Evolutionary conservation across 2,329 filamentous ascomycete species (phyloP).

Genomic region (Alternaria postmessia): DNA sequence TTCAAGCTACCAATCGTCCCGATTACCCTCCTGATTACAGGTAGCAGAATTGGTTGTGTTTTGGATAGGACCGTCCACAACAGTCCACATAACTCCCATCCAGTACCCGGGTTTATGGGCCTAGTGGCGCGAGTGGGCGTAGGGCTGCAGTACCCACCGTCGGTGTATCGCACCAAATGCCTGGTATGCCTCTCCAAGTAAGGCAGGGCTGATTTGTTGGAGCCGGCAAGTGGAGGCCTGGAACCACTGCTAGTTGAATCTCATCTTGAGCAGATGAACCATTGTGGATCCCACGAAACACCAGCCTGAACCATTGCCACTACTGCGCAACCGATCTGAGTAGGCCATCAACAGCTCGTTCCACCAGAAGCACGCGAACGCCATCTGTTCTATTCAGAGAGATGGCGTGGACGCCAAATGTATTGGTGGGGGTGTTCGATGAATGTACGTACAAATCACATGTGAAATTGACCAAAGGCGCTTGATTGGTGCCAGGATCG

Average conservation of each 20-base stretch:
- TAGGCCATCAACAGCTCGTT: background rate
- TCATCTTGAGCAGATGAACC: background rate
- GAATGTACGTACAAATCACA: background rate
- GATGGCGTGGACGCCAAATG: background rate
- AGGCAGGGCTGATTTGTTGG: background rate
- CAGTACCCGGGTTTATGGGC: background rate
- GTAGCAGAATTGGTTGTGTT: background rate
- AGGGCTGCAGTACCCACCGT: background rate
- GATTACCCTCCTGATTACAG: background rate
- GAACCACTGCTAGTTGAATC: background rate
- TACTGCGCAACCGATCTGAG: background rate
- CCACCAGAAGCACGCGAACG: background rate
- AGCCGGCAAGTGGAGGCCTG: background rate
- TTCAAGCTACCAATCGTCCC: background rate
- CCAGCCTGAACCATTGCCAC: background rate
- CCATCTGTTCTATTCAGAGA: background rate
- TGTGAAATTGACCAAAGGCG: background rate
- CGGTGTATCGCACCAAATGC: background rate
- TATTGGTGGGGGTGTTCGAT: background rate
- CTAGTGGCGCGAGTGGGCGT: background rate
- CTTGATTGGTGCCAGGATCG: background rate
- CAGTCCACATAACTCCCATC: background rate
- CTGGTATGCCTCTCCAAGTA: slow-evolving; percentile 2
- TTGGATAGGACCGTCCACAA: background rate
- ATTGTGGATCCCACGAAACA: background rate